Evolutionary conservation across 768 basidiomycete genomes (phyloP).

Genomic region (Chalciporus sphaerocephalus): DNA sequence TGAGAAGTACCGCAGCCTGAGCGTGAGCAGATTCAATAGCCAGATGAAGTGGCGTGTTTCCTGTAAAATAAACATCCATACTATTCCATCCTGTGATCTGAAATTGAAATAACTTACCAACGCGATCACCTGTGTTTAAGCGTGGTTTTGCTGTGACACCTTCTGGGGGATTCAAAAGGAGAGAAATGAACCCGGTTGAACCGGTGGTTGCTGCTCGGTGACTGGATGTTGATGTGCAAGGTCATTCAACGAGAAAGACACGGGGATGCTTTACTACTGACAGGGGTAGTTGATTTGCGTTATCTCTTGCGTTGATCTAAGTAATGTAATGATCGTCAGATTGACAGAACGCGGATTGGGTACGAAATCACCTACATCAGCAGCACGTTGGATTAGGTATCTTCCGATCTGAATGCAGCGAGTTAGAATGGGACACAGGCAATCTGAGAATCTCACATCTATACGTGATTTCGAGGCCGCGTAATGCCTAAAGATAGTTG

Average conservation of each 20-base stretch:
- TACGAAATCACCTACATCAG: conserved; percentile 65
- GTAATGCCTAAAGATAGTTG: conserved; percentile 63
- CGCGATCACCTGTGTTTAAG: conserved; percentile 80
- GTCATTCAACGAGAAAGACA: neutral
- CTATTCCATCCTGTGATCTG: neutral
- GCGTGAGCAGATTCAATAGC: conserved; percentile 97
- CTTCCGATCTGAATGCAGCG: conserved; percentile 70
- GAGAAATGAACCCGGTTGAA: conserved; percentile 79
- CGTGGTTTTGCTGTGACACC: conserved; percentile 64
- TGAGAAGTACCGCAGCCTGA: conserved; percentile 82
- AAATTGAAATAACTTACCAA: conserved; percentile 44
- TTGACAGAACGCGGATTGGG: conserved; percentile 27
- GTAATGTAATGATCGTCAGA: conserved; percentile 27
- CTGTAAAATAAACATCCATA: conserved; percentile 37
- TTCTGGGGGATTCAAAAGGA: conserved; percentile 83
- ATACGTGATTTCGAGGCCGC: conserved; percentile 89
- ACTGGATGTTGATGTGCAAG: conserved; percentile 37
- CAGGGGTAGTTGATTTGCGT: conserved; percentile 89
- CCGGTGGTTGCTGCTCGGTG: conserved; percentile 97
- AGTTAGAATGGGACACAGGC: conserved; percentile 14
- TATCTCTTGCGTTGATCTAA: conserved; percentile 96
- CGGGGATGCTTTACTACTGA: conserved; percentile 28
- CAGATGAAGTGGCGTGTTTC: conserved; percentile 94
- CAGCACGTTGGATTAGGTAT: conserved; percentile 79
- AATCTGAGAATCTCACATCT: conserved; percentile 48